Evolutionary conservation across 129 eudicot species (phyloP), one percentile per base, ranked within the genome.

Genomic region (Chrysanthemum lavandulifolium): DNA sequence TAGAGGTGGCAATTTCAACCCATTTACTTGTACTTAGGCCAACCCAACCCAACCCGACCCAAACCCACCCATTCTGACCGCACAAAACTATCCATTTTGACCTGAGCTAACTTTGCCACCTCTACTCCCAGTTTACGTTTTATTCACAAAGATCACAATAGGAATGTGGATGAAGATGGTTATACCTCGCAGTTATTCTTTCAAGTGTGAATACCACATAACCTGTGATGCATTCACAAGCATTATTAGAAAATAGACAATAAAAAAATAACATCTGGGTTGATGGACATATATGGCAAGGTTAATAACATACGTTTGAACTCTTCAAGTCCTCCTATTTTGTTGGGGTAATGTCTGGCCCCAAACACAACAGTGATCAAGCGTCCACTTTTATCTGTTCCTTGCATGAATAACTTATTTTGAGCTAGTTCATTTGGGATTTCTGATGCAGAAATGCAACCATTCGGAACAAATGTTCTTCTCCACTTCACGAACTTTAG

Each of bases 121-220:
- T 29, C 15, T 25, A 5, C 15, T 61, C 13, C 7, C 33, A 61
- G 48, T 29, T 61, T 11, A 61, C 19, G 33, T 1, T 29, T 61
- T 60, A 40, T 40, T 60, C 15, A 25, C 8, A 9, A 10, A 12
- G 31, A 33, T 33, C 40, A 13, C 18, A 63, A n/a, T 31, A 33
- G 50, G 11, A 33, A 33, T 61, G 48, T 61, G 67, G 43, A 64
- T 40, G 3, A 51, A 9, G 21, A 25, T 68, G 36, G 21, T 69
- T 25, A 40, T 80, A 88, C 91, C 91, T 85, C 16, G 87, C 66
- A 63, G 87, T 81, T 71, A 92, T 40, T 74, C 84, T 89, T 63
- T 92, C 96, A 21, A 92, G 83, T 12, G 84, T 73, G 73, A 81
- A 87, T 50, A 89, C 98, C n/a, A 85, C 82, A 77, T 76, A 85